Evolutionary conservation across 768 basidiomycete genomes (phyloP).

Genomic region (Amanita inopinata): DNA sequence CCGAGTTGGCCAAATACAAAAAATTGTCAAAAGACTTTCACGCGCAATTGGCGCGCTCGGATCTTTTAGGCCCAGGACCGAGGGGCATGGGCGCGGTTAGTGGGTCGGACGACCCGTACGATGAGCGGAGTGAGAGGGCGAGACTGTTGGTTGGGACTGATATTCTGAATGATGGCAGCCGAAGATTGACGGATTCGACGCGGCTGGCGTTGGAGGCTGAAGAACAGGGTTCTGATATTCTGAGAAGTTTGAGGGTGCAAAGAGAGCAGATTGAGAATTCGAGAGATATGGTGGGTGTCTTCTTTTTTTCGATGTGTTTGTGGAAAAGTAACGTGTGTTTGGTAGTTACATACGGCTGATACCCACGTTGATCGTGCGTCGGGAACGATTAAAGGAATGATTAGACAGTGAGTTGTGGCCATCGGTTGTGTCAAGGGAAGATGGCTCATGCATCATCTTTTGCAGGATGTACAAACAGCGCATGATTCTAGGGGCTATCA

Average conservation of each 20-base stretch:
- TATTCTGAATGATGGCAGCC: slow-evolving; percentile 62
- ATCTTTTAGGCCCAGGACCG: slow-evolving; percentile 33
- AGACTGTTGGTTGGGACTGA: slow-evolving; percentile 67
- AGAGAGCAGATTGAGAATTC: slow-evolving; percentile 88
- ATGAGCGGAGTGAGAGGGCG: slow-evolving; percentile 51
- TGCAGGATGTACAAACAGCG: slow-evolving; percentile 87
- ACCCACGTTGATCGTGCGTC: slow-evolving; percentile 78
- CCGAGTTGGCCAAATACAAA: slow-evolving; percentile 67
- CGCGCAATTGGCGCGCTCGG: slow-evolving; percentile 52
- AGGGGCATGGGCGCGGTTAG: slow-evolving; percentile 14
- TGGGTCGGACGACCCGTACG: slow-evolving; percentile 67
- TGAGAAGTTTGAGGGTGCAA: slow-evolving; percentile 71
- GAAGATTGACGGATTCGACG: slow-evolving; percentile 70
- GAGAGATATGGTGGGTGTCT: slow-evolving; percentile 58
- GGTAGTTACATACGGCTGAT: slow-evolving; percentile 72
- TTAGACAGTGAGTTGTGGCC: slow-evolving; percentile 58
- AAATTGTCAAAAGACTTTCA: slow-evolving; percentile 68
- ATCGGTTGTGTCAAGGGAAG: not conserved
- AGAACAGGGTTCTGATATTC: slow-evolving; percentile 80
- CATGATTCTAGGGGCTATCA: slow-evolving; percentile 67
- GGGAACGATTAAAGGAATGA: slow-evolving; percentile 88
- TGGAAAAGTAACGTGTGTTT: not conserved
- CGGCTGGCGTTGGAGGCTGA: slow-evolving; percentile 90
- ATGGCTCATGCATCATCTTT: slow-evolving; percentile 2
- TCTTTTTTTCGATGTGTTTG: not conserved